These are phyloP conservation scores for Simmondsia chinensis DNA, from an alignment of 148 eudicot genomes.

Conservation along the genomic window DNA sequence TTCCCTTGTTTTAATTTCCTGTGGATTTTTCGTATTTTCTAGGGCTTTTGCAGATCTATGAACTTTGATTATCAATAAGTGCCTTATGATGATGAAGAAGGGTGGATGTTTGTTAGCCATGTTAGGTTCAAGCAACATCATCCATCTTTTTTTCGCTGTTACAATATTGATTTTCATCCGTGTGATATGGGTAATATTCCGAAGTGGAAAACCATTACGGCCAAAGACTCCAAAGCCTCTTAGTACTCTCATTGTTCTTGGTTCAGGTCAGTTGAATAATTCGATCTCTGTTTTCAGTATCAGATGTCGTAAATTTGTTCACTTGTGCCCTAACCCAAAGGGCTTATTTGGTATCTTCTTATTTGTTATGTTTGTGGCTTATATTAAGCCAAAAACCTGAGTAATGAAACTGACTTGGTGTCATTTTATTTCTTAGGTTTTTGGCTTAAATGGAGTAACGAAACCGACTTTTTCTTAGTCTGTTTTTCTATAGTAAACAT, in stretches of 20 bases:
- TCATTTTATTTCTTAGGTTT: too few species aligned
- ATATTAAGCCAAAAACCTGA: too few species aligned
- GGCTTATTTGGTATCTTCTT: neutral
- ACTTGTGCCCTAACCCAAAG: neutral
- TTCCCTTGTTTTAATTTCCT: too few species aligned
- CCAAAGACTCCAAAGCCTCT: conserved; percentile 24
- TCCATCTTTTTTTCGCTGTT: neutral
- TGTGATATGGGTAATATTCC: conserved; percentile 34
- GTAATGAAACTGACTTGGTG: too few species aligned
- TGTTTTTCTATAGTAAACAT: too few species aligned
- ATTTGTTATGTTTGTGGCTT: too few species aligned
- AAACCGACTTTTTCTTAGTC: too few species aligned
- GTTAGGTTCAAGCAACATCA: conserved; percentile 6
- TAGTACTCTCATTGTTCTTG: conserved; percentile 76
- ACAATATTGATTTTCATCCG: conserved; percentile 20
- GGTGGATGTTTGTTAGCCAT: conserved; percentile 4
- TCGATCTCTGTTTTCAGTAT: neutral
- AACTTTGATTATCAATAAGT: neutral
- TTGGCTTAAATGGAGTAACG: too few species aligned
- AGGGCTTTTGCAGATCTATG: neutral
- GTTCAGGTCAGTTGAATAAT: conserved; percentile 50
- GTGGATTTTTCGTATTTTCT: conserved; percentile 1
- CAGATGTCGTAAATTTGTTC: neutral
- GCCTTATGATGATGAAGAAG: conserved; percentile 1
- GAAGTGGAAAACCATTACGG: conserved; percentile 39